Evolutionary conservation across 139 green algal genomes (phyloP), one percentile per base, ranked within the genome.

Genomic region (Pleodorina starrii): DNA sequence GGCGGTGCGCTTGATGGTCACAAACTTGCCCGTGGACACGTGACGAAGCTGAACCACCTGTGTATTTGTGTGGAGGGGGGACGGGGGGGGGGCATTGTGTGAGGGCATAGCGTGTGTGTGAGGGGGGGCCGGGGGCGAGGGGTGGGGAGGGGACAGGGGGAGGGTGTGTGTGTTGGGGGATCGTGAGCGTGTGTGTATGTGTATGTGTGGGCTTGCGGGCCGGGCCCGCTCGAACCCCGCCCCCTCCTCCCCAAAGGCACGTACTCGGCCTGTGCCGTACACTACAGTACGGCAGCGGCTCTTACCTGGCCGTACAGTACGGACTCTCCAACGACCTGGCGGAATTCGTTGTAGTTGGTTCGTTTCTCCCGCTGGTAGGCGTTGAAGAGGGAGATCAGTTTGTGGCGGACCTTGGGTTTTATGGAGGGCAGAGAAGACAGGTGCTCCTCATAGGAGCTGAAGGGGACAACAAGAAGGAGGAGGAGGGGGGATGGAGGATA

Each of bases 301-400:
- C 40, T 36, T 54, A 90, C 85, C 76, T 92, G 89, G 21, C 89
- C 89, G 69, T 92, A 92, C 50, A 92, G 36, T 5, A 92, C 60
- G 1, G 73, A 57, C 59, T 92, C 83, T 16, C 84, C 89, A 29
- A 84, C 79, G 14, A 90, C 80, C 36, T 90, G 88, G 38, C 40
- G 27, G 43, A 85, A 85, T 46, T 91, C 88, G 21, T 89, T 59
- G 25, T 85, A 68, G 54, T 91, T 91, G 25, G 57, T 50, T 9
- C 38, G 27, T 29, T 36, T 59, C 81, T 91, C 80, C 6, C 73
- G 54, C 29, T 35, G 29, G 54, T 78, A 90, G 46, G 32, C 42
- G 35, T 19, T 10, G 36, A 82, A 89, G 23, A 72, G 46, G 0
- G 29, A 7, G 16, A 72, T 25, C 36, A 88, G 46, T 29, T 35